A percentile compares a stretch with the other conserved stretches of the same genome.
Conservation (phyloP, 805 yeast species). For the Nakazawaea ishiwadae region DNA sequence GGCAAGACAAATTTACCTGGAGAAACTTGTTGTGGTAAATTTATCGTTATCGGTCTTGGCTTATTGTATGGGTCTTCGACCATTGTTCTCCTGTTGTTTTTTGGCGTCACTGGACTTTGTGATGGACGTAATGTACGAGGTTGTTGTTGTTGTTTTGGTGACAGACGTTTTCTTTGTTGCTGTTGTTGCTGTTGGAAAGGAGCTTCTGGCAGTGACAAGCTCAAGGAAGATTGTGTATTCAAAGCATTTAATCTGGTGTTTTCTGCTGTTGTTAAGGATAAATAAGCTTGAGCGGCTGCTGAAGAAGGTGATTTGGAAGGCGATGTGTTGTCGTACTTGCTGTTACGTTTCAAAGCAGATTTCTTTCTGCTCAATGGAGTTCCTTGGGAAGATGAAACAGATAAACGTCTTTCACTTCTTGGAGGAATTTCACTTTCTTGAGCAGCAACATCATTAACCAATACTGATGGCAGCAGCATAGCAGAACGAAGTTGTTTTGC, state of each 20-base stretch:
- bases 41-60: conserved; percentile 16
- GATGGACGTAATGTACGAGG: conserved; percentile 16
- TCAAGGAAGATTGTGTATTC: conserved; percentile 35
- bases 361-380: conserved; percentile 28
- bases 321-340: too few relatives aligned
- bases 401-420: conserved; percentile 26
- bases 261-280: conserved; percentile 72
- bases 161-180: conserved; percentile 1
- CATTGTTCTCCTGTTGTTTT: not conserved
- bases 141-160: conserved; percentile 11
- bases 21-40: conserved; percentile 8
- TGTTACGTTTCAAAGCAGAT: conserved; percentile 53
- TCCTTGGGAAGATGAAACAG: conserved; percentile 16
- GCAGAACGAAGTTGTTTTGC: conserved; percentile 45
- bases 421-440: conserved; percentile 22
- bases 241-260: conserved; percentile 71
- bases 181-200: too few relatives aligned
- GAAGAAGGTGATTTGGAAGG: conserved; percentile 16
- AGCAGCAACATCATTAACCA: conserved; percentile 19
- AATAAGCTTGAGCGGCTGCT: conserved; percentile 59
- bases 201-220: conserved; percentile 16
- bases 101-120: conserved; percentile 17
- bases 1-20: conserved; percentile 13
- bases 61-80: conserved; percentile 34
- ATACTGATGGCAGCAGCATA: conserved; percentile 21